Conservation (phyloP, 495 filamentous ascomycete genomes). For the Daldinia bambusicola region DNA sequence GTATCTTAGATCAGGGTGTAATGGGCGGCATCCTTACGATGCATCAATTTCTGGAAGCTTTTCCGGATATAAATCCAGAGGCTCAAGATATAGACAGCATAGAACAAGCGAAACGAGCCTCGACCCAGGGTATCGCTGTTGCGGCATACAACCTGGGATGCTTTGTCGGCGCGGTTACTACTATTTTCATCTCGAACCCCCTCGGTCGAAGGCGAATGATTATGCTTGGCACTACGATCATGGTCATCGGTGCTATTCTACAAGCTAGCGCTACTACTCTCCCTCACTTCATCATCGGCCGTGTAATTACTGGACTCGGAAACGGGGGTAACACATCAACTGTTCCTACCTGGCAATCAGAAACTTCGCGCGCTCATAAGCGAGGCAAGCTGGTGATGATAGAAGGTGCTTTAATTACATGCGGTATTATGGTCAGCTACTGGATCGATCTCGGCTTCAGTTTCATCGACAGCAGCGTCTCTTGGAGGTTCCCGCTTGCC, state of each 20-base stretch:
- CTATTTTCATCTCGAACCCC: conserved; percentile 75
- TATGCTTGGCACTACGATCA: conserved; percentile 74
- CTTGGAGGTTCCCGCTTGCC: conserved; percentile 81
- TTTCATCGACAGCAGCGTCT: conserved; percentile 69
- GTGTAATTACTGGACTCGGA: conserved; percentile 74
- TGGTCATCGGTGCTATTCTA: conserved; percentile 73
- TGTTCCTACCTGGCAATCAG: conserved; percentile 82
- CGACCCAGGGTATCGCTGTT: conserved; percentile 69
- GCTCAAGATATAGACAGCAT: conserved; percentile 42
- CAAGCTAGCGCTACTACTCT: conserved; percentile 69
- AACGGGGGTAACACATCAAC: conserved; percentile 69
- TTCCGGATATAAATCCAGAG: conserved; percentile 65
- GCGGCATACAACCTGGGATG: conserved; percentile 80
- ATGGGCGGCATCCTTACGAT: conserved; percentile 70
- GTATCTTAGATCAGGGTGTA: conserved; percentile 60
- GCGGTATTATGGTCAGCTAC: conserved; percentile 77
- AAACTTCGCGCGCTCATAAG: conserved; percentile 77
- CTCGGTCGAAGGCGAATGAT: conserved; percentile 77
- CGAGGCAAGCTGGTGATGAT: conserved; percentile 85
- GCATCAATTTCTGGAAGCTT: conserved; percentile 62
- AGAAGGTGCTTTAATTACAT: conserved; percentile 76
- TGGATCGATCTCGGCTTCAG: conserved; percentile 80
- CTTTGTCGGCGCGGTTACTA: conserved; percentile 74
- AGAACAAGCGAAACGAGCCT: conserved; percentile 58
- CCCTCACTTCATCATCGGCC: conserved; percentile 71